These are phyloP conservation scores for Dioszegia hungarica DNA, from an alignment of 768 basidiomycete species.

Conservation along the genomic window DNA sequence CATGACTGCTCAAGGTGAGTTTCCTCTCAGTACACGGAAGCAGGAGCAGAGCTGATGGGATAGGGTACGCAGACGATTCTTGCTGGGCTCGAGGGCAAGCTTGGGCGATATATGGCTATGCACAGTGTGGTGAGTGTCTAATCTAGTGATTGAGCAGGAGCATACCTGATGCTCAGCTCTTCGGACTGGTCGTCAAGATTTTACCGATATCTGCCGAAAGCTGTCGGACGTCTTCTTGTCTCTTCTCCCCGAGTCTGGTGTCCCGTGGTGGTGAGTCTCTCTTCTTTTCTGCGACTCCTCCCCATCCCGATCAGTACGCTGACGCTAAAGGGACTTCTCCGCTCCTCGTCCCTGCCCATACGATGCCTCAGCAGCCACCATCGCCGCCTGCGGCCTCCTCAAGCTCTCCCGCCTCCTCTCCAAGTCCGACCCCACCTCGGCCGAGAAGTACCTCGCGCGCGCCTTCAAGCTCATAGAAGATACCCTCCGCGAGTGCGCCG, in stretches of 20 bases:
- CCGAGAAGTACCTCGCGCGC: conserved; percentile 28
- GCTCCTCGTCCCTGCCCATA: conserved; percentile 35
- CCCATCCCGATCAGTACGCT: not conserved
- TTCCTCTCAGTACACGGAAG: not conserved
- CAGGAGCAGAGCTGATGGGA: not conserved
- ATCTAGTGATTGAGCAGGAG: not conserved
- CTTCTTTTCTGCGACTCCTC: not conserved
- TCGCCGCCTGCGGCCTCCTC: conserved; percentile 32
- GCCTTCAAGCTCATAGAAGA: conserved; percentile 29
- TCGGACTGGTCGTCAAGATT: conserved; percentile 35
- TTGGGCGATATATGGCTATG: conserved; percentile 42
- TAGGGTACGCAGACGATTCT: conserved; percentile 36
- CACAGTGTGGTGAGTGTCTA: conserved; percentile 32
- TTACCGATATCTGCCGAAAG: conserved; percentile 21
- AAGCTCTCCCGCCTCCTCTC: conserved; percentile 28
- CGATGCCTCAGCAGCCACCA: conserved; percentile 35
- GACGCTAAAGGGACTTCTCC: conserved; percentile 26
- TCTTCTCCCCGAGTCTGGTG: conserved; percentile 21
- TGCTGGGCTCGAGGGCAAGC: conserved; percentile 39
- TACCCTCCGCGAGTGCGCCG: conserved; percentile 21
- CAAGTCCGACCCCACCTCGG: conserved; percentile 12
- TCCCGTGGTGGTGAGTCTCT: conserved; percentile 33
- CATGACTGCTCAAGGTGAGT: conserved; percentile 28
- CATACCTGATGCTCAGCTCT: conserved; percentile 12
- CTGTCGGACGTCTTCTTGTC: conserved; percentile 33